Evolutionary conservation across 768 basidiomycete genomes (phyloP), one percentile per base, ranked within the genome.

Genomic region (Fomitopsis pulvina): DNA sequence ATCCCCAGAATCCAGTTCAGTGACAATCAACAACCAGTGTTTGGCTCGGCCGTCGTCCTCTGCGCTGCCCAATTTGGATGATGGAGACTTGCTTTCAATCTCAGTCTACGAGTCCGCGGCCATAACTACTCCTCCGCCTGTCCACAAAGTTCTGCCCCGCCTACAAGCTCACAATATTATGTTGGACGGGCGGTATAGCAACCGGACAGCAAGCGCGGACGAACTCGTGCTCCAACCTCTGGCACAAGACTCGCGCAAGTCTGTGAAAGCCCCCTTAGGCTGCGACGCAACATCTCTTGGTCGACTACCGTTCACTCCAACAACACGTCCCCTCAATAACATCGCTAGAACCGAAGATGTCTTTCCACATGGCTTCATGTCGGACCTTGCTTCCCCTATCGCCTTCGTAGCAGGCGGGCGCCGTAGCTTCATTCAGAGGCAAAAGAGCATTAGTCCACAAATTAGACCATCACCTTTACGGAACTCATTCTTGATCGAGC

Each of bases 401-500:
- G 45, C 32, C 5, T 6, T 46, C 16, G 32, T 22, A 20, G 5
- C 32, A 21, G 45, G 11, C 18, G 21, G 4, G 28, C 27, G 26
- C 3, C 43, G 4, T 54, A 54, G 24, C 41, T 50, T 18, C 45
- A 34, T 50, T 20, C 50, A 45, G 24, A 12, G 27, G 2, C 39
- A 45, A 27, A 48, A 18, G 16, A 49, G 42, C 22, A 18, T 37
- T 16, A 55, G 50, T n/a, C 53, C 53, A 25, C 47, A 41, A 3
- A 8, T 46, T 20, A 40, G 53, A 20, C 53, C 56, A 1, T 52
- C 52, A 5, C 53, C 56, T 6, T 26, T 57, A 22, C 56, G 56
- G 2, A 48, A 57, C 24, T 54, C 56, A 0, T 47, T 54, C 40
- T 41, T 49, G 25, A 30, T 56, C 34, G 52, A 52, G 12, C 16